Evolutionary conservation across 179 eudicot species (phyloP).

Genomic region (Nepenthes alata): DNA sequence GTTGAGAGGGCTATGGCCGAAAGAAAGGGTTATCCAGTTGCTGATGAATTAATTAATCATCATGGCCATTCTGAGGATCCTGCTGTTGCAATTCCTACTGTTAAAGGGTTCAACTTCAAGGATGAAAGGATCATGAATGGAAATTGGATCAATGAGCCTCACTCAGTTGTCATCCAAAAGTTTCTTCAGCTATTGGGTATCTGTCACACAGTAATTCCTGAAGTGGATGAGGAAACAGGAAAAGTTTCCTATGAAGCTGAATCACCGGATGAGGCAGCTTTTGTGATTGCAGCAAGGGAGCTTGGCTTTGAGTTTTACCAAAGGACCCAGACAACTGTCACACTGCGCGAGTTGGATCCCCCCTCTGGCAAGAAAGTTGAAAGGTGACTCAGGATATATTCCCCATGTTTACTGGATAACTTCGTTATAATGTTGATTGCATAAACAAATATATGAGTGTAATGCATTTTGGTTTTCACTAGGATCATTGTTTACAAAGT

Average conservation of each 20-base stretch:
- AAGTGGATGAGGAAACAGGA: constrained; percentile 59
- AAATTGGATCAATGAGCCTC: constrained; percentile 66
- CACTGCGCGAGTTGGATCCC: constrained; percentile 58
- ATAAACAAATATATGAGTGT: too few relatives aligned
- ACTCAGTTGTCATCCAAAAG: constrained; percentile 47
- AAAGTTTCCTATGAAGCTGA: constrained; percentile 80
- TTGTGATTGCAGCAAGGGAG: constrained; percentile 88
- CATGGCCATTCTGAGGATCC: constrained; percentile 12
- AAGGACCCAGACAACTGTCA: constrained; percentile 65
- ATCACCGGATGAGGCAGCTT: constrained; percentile 94
- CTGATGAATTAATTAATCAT: background rate
- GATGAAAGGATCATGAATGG: constrained; percentile 79
- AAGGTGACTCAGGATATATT: constrained; percentile 26
- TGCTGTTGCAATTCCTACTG: constrained; percentile 12
- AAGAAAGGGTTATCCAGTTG: constrained; percentile 28
- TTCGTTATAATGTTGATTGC: too few relatives aligned
- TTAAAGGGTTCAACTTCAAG: constrained; percentile 79
- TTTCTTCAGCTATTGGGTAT: constrained; percentile 62
- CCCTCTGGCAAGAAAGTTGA: constrained; percentile 38
- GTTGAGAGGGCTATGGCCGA: constrained; percentile 91
- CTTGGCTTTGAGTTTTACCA: constrained; percentile 74
- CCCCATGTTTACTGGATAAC: too few relatives aligned
- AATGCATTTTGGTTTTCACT: too few relatives aligned
- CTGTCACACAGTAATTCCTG: constrained; percentile 90
- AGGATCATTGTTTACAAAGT: too few relatives aligned